Evolutionary conservation across 805 yeast species (phyloP).

Genomic region (Lachancea lanzarotensis): DNA sequence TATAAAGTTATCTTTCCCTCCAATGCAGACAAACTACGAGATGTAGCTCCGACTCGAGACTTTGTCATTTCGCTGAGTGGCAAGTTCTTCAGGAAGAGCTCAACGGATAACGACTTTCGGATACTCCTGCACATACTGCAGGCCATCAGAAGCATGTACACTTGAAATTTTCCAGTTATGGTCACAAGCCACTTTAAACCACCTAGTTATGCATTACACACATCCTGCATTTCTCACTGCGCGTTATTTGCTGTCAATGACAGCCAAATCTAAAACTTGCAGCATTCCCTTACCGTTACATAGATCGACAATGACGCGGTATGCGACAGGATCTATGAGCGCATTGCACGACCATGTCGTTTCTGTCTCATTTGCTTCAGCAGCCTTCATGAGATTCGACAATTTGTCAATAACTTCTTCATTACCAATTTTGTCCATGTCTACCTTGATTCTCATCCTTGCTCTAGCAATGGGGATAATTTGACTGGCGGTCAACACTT

Average conservation of each 20-base stretch:
- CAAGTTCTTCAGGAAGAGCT: constrained; percentile 38
- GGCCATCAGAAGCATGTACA: constrained; percentile 25
- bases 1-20: constrained; percentile 22
- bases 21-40: constrained; percentile 4
- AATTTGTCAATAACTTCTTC: constrained; percentile 37
- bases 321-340: constrained; percentile 79
- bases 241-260: constrained; percentile 44
- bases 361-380: constrained; percentile 40
- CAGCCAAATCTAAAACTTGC: constrained; percentile 87
- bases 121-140: constrained; percentile 41
- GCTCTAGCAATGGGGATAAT: constrained; percentile 92
- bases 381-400: constrained; percentile 36
- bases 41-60: constrained; percentile 9
- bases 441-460: constrained; percentile 74
- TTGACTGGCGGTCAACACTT: constrained; percentile 66
- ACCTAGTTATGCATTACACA: neutral
- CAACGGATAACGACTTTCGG: constrained; percentile 39
- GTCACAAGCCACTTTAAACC: neutral
- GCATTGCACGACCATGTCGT: constrained; percentile 52
- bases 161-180: neutral
- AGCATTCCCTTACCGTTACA: constrained; percentile 55
- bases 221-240: too few species aligned
- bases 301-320: constrained; percentile 60
- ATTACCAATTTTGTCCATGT: constrained; percentile 45
- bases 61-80: constrained; percentile 42